Evolutionary conservation across 768 basidiomycete species (phyloP).

Genomic region (Suillus clintonianus): DNA sequence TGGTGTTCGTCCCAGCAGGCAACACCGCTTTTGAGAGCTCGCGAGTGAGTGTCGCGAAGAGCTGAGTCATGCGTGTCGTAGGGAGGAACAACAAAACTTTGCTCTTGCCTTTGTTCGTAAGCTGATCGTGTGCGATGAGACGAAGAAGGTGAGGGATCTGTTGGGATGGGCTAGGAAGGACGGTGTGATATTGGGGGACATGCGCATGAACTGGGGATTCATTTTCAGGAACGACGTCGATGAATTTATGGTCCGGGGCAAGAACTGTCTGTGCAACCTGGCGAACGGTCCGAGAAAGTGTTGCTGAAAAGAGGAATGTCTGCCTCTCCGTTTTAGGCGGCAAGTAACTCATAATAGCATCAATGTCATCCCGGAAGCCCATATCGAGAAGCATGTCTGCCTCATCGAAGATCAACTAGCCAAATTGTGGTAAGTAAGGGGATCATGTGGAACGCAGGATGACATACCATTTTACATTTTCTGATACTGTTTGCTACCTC

Average conservation of each 20-base stretch:
- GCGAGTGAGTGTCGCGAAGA: slow-evolving; percentile 66
- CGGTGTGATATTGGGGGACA: slow-evolving; percentile 81
- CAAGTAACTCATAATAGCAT: slow-evolving; percentile 66
- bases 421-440: slow-evolving; percentile 6
- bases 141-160: slow-evolving; percentile 80
- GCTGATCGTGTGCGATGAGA: slow-evolving; percentile 86
- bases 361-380: slow-evolving; percentile 89
- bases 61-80: slow-evolving; percentile 82
- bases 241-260: slow-evolving; percentile 60
- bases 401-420: slow-evolving; percentile 86
- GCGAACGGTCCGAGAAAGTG: slow-evolving; percentile 70
- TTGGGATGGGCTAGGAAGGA: slow-evolving; percentile 61
- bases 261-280: slow-evolving; percentile 67
- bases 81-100: slow-evolving; percentile 84
- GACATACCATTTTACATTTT: slow-evolving; percentile 59
- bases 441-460: not conserved
- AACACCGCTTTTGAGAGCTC: slow-evolving; percentile 45
- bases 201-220: slow-evolving; percentile 62
- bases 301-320: slow-evolving; percentile 91
- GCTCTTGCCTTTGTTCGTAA: slow-evolving; percentile 60
- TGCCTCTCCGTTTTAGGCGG: slow-evolving; percentile 69
- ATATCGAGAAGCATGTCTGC: slow-evolving; percentile 89
- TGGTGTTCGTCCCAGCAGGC: slow-evolving; percentile 52
- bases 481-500: slow-evolving; percentile 54
- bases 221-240: slow-evolving; percentile 69